Evolutionary conservation across 2,329 filamentous ascomycete species (phyloP), one percentile per base, ranked within the genome.

Genomic region (Ceratocystiopsis minuta): DNA sequence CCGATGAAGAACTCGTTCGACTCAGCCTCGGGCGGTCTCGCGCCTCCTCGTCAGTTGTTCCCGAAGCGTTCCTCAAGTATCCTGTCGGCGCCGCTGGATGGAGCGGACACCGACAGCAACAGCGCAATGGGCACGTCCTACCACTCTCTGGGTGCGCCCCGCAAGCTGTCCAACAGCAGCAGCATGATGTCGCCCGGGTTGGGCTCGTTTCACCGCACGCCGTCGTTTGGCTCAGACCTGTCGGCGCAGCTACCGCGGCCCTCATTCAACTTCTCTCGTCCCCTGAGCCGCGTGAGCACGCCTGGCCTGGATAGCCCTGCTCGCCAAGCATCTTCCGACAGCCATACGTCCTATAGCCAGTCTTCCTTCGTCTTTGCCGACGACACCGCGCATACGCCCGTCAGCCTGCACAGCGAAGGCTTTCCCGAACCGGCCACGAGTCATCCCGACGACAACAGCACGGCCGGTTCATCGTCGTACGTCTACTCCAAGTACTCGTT

Each of bases 261-360:
- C 1, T 75, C 81, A 0, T 88, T 92, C 61, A 96, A 98, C 60
- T 96, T 96, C 57, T 96, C 90, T 1, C 73, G 90, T 36, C 90
- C 90, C 0, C 62, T 93, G 46, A 95, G 88, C 57, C 70, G 79
- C 54, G 72, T 76, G 46, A 75, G 75, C 46, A 76, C 70, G 13
- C 72, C 73, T 15, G 61, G 53, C 37, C 61, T 68, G 50, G 72
- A 79, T n/a, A 57, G 62, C 36, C 74, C 75, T 38, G 65, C 67
- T 11, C 65, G 75, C 33, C 75, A 80, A 54, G 65, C 72, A 9
- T 80, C 77, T 16, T 74, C 68, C 6, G 78, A 82, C 51, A 80
- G 75, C 52, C 76, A 80, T 45, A 68, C 70, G 0, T 77, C 74
- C 3, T 50, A 50, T 31, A 50, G 48, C 52, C 76, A 80, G 46